Base-by-base conservation (phyloP, 805 yeast species). In the Phaffomyces antillensis region DNA sequence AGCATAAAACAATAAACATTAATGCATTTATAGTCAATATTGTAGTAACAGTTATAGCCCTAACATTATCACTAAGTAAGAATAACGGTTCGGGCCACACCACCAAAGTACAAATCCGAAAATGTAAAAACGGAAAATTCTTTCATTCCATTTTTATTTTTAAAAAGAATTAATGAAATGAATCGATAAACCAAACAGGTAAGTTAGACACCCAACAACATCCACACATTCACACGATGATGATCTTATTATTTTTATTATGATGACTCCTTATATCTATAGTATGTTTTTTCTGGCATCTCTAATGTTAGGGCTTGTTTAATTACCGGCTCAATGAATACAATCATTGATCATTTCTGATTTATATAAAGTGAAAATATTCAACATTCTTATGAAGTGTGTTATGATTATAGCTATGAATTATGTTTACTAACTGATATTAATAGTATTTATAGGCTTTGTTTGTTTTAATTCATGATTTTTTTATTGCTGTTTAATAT, bases 221-320 rank as follows among this genome's bases (percentile, higher is more conserved):
- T 20, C 23, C 23, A 20, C 23, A 20, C 23, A 20, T 20, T 20
- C 23, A 20, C 23, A 20, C 28, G 9, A 26, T 26, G 28, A 26
- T 26, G 28, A 26, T 20, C 3, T 20, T 20, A 20, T 20, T 20
- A 20, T 20, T 20, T 20, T 38, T 28, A 13, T 16, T 17, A 44
- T 57, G 61, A 57, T 56, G 60, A 57, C 44, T 49, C 37, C 46
- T 45, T 20, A 17, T 44, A 37, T 44, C 51, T 20, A 52, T 28
- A 44, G 58, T 55, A 54, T 55, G 61, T 81, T 79, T 80, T 82
- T 83, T 83, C 90, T 83, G 90, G 90, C 90, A 83, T 83, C 90
- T 83, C 89, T 83, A 83, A 82, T 83, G 86, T 81, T 83, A 83
- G 89, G 71, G 77, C 79, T 74, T 55, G 70, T 60, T 70, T 67